Percentiles rank a stretch among this genome's conserved stretches.
Conservation (phyloP, 306 rosid species). For the Leucaena leucocephala region DNA sequence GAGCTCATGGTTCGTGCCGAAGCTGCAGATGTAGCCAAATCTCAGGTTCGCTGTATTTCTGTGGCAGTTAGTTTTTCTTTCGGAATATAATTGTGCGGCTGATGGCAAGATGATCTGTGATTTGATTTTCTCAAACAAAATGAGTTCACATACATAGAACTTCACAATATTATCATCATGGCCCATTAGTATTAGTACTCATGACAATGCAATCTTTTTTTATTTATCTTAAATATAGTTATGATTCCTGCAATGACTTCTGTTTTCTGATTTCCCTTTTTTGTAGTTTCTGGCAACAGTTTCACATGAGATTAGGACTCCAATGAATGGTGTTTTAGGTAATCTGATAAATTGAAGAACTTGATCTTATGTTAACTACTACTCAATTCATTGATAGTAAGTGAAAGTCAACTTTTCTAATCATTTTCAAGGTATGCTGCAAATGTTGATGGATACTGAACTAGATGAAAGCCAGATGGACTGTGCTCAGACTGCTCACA, state of each 20-base stretch:
- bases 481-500: conserved; percentile 79
- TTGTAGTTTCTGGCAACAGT: conserved; percentile 95
- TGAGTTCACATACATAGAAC: conserved; percentile 16
- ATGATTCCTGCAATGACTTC: conserved; percentile 16
- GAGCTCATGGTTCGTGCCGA: conserved; percentile 80
- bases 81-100: conserved; percentile 13
- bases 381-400: conserved; percentile 16
- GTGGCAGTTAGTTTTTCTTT: conserved; percentile 13
- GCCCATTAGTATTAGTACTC: conserved; percentile 1
- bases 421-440: conserved; percentile 81
- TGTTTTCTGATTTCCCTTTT: conserved; percentile 32
- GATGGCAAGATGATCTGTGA: background rate
- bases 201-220: conserved; percentile 10
- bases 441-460: conserved; percentile 95
- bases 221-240: background rate
- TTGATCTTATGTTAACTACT: conserved; percentile 23
- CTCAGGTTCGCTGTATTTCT: conserved; percentile 65
- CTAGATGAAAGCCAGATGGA: conserved; percentile 82
- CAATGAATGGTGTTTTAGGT: conserved; percentile 99
- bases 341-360: conserved; percentile 21
- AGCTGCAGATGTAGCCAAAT: conserved; percentile 98
- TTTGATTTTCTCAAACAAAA: conserved; percentile 20
- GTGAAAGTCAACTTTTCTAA: conserved; percentile 31
- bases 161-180: conserved; percentile 26
- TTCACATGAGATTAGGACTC: conserved; percentile 99